These are phyloP conservation scores for Tieghemiomyces parasiticus DNA, from an alignment of 192 early-diverging fungal species.

Conservation along the genomic window DNA sequence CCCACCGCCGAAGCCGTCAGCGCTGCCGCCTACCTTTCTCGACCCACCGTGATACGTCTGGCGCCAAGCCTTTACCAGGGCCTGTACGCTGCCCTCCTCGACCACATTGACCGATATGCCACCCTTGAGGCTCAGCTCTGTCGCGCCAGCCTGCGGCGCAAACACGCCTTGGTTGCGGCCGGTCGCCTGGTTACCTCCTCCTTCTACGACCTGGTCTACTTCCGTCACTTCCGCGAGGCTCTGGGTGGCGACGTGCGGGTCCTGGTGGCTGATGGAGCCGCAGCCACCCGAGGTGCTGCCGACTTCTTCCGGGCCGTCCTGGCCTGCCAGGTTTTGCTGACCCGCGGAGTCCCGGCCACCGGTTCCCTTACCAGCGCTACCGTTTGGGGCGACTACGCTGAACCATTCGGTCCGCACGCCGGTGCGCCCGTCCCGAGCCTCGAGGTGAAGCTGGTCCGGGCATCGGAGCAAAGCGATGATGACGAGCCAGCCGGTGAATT, in stretches of 20 bases:
- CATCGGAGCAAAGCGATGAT: neutral
- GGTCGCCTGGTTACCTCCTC: slow-evolving; percentile 17
- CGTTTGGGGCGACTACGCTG: slow-evolving; percentile 23
- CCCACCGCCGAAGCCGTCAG: neutral
- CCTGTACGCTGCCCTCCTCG: slow-evolving; percentile 23
- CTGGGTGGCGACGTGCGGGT: slow-evolving; percentile 24
- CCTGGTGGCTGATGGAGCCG: slow-evolving; percentile 20
- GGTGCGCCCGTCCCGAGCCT: slow-evolving; percentile 28
- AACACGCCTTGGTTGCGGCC: slow-evolving; percentile 21
- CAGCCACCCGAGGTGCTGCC: slow-evolving; percentile 17
- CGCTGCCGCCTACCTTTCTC: slow-evolving; percentile 18
- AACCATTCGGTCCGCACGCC: slow-evolving; percentile 25
- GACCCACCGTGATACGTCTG: slow-evolving; percentile 22
- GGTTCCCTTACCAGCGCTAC: slow-evolving; percentile 12
- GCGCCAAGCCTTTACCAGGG: slow-evolving; percentile 19
- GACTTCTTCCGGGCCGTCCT: slow-evolving; percentile 26
- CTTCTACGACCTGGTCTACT: slow-evolving; percentile 28
- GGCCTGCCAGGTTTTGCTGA: slow-evolving; percentile 23
- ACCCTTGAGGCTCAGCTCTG: slow-evolving; percentile 23
- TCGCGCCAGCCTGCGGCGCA: slow-evolving; percentile 16
- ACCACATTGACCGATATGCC: slow-evolving; percentile 23
- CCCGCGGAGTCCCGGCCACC: slow-evolving; percentile 19
- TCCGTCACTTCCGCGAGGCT: slow-evolving; percentile 30
- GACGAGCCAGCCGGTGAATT: slow-evolving; percentile 23
- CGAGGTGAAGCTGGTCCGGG: slow-evolving; percentile 24